phyloP scores from a whole-genome alignment of 2,329 filamentous ascomycete genomes.

The Colletotrichum endophyticum region DNA sequence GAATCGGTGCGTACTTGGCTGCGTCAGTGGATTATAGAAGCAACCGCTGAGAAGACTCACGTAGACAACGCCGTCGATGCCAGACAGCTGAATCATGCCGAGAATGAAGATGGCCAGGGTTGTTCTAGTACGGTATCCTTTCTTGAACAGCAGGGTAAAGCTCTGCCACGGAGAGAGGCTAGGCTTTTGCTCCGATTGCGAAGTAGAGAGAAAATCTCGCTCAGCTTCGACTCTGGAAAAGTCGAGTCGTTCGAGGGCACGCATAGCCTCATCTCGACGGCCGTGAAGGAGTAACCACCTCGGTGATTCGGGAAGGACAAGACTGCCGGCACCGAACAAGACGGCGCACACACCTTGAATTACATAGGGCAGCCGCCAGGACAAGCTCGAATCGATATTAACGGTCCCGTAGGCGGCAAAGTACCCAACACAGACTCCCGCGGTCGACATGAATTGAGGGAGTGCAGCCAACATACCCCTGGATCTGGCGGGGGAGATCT shows the following conservation, averaged over 20 bases:
- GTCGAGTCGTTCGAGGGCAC: constrained; percentile 44
- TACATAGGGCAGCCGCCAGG: constrained; percentile 63
- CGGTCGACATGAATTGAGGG: constrained; percentile 56
- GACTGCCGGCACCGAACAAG: constrained; percentile 40
- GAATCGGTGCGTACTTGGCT: constrained; percentile 59
- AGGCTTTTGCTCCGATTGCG: constrained; percentile 26
- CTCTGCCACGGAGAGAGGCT: constrained; percentile 36
- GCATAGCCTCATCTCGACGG: constrained; percentile 47
- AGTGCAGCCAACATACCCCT: constrained; percentile 56
- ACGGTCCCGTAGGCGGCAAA: constrained; percentile 65
- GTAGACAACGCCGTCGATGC: constrained; percentile 68
- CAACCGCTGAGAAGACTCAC: constrained; percentile 37
- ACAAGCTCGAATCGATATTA: constrained; percentile 41
- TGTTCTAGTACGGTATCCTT: constrained; percentile 51
- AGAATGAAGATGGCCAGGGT: constrained; percentile 61
- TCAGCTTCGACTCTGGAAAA: constrained; percentile 51
- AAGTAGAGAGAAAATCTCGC: constrained; percentile 44
- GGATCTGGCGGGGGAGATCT: constrained; percentile 58
- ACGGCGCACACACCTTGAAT: constrained; percentile 45
- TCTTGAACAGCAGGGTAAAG: constrained; percentile 36
- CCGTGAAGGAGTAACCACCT: constrained; percentile 61
- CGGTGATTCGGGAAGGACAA: constrained; percentile 58
- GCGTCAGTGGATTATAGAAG: background rate
- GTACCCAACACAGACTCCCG: constrained; percentile 59
- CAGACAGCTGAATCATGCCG: constrained; percentile 63